Percentiles rank a stretch among this genome's conserved stretches.
Conservation (phyloP, 768 basidiomycete genomes). For the Lentinula detonsa region DNA sequence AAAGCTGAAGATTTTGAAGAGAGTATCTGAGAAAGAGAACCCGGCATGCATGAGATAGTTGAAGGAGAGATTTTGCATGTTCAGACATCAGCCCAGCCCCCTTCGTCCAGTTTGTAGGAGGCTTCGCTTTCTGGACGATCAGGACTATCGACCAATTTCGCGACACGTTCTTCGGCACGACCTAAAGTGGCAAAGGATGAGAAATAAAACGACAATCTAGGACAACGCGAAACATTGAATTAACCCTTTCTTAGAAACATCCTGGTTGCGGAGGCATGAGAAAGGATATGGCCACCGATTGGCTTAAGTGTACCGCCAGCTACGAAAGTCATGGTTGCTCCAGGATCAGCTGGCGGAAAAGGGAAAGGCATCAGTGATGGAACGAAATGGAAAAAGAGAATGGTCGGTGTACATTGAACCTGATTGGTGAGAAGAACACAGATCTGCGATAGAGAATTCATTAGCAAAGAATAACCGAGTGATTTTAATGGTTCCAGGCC, state of each 20-base stretch:
- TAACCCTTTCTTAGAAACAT: slow-evolving; percentile 84
- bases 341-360: slow-evolving; percentile 69
- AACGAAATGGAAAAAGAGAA: neutral
- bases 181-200: slow-evolving; percentile 33
- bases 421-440: slow-evolving; percentile 89
- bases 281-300: slow-evolving; percentile 77
- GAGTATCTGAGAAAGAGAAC: neutral
- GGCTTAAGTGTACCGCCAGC: slow-evolving; percentile 88
- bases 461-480: slow-evolving; percentile 8
- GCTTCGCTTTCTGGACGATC: slow-evolving; percentile 89
- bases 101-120: slow-evolving; percentile 87
- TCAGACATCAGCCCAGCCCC: slow-evolving; percentile 84
- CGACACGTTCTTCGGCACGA: slow-evolving; percentile 86
- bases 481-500: slow-evolving; percentile 10
- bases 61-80: slow-evolving; percentile 27
- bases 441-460: slow-evolving; percentile 40
- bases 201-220: neutral
- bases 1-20: neutral
- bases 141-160: slow-evolving; percentile 85
- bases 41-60: slow-evolving; percentile 26
- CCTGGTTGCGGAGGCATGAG: slow-evolving; percentile 84
- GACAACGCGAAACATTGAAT: neutral
- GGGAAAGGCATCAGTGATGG: slow-evolving; percentile 5
- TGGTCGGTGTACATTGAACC: slow-evolving; percentile 62
- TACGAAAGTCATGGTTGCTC: slow-evolving; percentile 92